A percentile compares a stretch with the other conserved stretches of the same genome.
These are phyloP conservation scores for Kluyveromyces sp. DNA, from an alignment of 1,139 yeast species.

Conservation along the genomic window DNA sequence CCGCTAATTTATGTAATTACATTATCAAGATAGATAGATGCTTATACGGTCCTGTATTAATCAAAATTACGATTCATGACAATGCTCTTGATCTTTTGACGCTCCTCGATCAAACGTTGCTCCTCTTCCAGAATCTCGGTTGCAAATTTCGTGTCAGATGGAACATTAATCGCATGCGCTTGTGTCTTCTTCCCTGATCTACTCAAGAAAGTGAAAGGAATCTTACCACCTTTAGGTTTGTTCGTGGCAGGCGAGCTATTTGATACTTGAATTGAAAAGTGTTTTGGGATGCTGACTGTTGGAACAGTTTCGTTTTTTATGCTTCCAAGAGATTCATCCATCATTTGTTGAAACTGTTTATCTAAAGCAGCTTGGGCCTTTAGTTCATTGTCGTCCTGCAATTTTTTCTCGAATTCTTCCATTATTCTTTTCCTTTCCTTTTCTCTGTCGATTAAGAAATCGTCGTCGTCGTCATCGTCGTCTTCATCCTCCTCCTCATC, in stretches of 20 bases:
- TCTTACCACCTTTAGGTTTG: constrained; percentile 19
- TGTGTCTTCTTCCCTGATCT: constrained; percentile 42
- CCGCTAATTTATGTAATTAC: neutral
- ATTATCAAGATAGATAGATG: neutral
- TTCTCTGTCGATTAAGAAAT: constrained; percentile 25
- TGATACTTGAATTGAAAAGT: constrained; percentile 7
- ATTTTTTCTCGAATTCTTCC: constrained; percentile 32
- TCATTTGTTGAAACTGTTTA: constrained; percentile 43
- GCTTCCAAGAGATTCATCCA: constrained; percentile 42
- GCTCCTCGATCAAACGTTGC: constrained; percentile 30
- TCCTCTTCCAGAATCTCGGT: constrained; percentile 35
- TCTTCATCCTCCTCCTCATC: constrained; percentile 19
- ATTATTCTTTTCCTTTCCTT: constrained; percentile 26
- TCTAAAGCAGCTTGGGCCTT: constrained; percentile 47
- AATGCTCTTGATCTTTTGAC: constrained; percentile 32
- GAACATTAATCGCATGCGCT: constrained; percentile 41
- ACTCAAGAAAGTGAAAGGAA: constrained; percentile 48
- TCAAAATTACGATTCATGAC: constrained; percentile 32
- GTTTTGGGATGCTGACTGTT: constrained; percentile 21
- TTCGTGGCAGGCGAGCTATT: neutral
- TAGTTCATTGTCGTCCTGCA: constrained; percentile 36
- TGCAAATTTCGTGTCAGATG: constrained; percentile 43
- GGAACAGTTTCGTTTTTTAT: constrained; percentile 27
- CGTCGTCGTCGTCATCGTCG: constrained; percentile 21
- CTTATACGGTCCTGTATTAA: constrained; percentile 9